phyloP scores from a whole-genome alignment of 2,329 filamentous ascomycete genomes.

The Coniochaeta sp. region DNA sequence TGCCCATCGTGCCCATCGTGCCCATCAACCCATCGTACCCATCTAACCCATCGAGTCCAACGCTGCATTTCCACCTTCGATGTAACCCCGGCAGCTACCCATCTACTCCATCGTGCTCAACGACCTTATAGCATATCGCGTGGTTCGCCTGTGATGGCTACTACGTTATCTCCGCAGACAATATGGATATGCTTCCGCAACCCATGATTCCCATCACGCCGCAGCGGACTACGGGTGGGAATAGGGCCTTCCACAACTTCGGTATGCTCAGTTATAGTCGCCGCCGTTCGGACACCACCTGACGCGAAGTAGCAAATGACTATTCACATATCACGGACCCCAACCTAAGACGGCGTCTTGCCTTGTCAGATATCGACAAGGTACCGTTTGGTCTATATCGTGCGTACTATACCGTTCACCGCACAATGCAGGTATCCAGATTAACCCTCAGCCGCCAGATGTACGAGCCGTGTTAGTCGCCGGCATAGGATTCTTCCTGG shows the following conservation, averaged over 20 bases:
- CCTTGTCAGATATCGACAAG: conserved; percentile 74
- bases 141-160: neutral
- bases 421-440: neutral
- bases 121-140: neutral
- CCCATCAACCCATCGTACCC: too few species aligned
- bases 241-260: conserved; percentile 68
- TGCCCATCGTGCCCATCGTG: too few species aligned
- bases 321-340: conserved; percentile 58
- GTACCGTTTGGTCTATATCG: conserved; percentile 68
- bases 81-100: neutral
- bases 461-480: conserved; percentile 68
- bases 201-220: conserved; percentile 27
- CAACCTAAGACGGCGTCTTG: conserved; percentile 68
- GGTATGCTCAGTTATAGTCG: conserved; percentile 8
- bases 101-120: neutral
- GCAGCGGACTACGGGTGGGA: conserved; percentile 48
- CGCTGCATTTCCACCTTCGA: neutral
- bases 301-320: conserved; percentile 16
- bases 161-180: neutral
- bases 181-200: conserved; percentile 31
- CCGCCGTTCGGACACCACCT: neutral
- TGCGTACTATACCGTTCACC: conserved; percentile 17
- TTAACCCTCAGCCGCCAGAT: conserved; percentile 28
- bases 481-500: conserved; percentile 77
- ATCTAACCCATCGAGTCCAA: neutral